These are phyloP conservation scores for Dichomitus squalens DNA, from an alignment of 1,284 basidiomycete genomes.

Conservation along the genomic window DNA sequence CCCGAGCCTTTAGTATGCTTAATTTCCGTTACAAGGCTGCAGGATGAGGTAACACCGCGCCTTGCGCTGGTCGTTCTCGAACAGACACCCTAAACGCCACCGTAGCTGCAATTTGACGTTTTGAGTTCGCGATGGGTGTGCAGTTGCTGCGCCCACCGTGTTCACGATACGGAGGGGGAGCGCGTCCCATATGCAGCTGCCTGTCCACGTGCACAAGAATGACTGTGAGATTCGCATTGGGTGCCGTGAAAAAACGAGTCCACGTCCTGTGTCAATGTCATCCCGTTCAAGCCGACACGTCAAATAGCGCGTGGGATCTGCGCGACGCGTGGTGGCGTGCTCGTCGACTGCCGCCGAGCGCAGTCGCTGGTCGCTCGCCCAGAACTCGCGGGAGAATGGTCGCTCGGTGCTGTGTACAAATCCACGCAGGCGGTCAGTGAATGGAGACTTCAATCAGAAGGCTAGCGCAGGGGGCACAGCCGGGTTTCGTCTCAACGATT, in stretches of 20 bases:
- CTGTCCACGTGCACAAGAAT: slow-evolving; percentile 4
- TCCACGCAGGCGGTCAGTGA: neutral
- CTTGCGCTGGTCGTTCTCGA: neutral
- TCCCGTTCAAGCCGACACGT: neutral
- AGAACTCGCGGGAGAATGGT: neutral
- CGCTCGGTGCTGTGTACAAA: neutral
- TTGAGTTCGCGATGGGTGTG: neutral
- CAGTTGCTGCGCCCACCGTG: neutral
- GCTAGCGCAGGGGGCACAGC: too few species aligned
- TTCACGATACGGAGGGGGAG: too few species aligned
- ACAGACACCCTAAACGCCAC: slow-evolving; percentile 24
- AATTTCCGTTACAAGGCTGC: slow-evolving; percentile 18
- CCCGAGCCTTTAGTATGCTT: slow-evolving; percentile 12
- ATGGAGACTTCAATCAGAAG: neutral
- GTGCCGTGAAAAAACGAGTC: slow-evolving; percentile 9
- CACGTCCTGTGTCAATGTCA: slow-evolving; percentile 8
- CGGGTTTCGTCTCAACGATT: too few species aligned
- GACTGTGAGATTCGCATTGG: slow-evolving; percentile 17
- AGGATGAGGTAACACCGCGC: slow-evolving; percentile 14
- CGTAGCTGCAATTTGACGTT: slow-evolving; percentile 16
- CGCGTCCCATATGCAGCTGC: slow-evolving; percentile 16
- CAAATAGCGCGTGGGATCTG: slow-evolving; percentile 11
- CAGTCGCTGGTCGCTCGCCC: neutral
- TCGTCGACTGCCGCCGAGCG: slow-evolving; percentile 1
- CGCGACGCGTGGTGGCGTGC: slow-evolving; percentile 6